These are phyloP conservation scores for Collybiopsis confluens DNA, from an alignment of 768 basidiomycete genomes.

Conservation along the genomic window DNA sequence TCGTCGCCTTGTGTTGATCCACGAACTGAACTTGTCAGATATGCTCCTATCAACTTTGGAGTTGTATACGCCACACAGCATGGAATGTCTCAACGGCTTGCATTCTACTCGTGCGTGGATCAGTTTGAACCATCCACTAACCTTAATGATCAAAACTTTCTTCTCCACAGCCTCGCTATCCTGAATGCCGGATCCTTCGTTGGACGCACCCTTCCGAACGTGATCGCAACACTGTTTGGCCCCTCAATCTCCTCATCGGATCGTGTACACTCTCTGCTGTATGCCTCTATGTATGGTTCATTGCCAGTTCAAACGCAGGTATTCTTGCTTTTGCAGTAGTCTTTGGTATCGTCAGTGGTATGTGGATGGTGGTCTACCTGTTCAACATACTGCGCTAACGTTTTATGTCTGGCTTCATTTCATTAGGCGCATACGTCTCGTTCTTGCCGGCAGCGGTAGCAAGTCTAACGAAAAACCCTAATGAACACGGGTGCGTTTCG, in stretches of 20 bases:
- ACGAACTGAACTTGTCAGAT: no score
- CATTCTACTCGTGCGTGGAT: slow-evolving; percentile 15
- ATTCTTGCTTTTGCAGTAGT: slow-evolving; percentile 13
- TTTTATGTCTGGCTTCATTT: no score
- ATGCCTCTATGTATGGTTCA: slow-evolving; percentile 12
- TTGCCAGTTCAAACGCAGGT: slow-evolving; percentile 1
- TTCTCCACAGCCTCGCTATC: slow-evolving; percentile 11
- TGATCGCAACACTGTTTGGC: slow-evolving; percentile 12
- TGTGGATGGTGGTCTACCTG: background rate
- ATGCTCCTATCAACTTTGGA: slow-evolving; percentile 14
- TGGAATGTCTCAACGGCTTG: slow-evolving; percentile 10
- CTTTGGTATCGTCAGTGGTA: slow-evolving; percentile 15
- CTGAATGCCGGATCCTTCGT: slow-evolving; percentile 14
- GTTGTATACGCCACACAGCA: slow-evolving; percentile 13
- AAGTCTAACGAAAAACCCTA: slow-evolving; percentile 6
- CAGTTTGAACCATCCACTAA: background rate
- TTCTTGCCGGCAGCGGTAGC: slow-evolving; percentile 7
- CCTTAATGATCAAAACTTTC: background rate
- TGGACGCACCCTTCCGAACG: slow-evolving; percentile 12
- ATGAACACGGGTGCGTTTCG: slow-evolving; percentile 8
- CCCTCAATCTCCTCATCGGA: slow-evolving; percentile 11
- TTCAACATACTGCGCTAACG: no score
- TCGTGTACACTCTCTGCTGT: slow-evolving; percentile 6
- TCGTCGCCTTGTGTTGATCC: no score
- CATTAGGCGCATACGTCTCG: slow-evolving; percentile 6